Evolutionary conservation across 768 basidiomycete species (phyloP), one percentile per base, ranked within the genome.

Genomic region (Mrakia blollopis): DNA sequence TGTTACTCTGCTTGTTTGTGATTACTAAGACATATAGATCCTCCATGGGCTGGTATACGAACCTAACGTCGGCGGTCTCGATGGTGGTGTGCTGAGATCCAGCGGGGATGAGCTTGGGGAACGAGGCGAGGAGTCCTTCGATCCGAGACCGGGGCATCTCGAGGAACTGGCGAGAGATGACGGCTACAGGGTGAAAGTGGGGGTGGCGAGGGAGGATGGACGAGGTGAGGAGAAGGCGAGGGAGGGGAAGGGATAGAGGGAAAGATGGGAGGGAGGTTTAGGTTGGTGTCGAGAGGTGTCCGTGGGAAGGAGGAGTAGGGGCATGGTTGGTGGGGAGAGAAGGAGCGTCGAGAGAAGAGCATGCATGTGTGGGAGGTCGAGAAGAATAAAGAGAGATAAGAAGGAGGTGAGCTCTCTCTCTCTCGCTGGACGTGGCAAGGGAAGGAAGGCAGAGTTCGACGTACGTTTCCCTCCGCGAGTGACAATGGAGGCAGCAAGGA

Each of bases 1-100:
- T 98, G 82, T 99, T 99, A n/a, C 92, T 94, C 11, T 93, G 92
- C 84, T 97, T 98, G 86, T 98, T 98, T 74, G 96, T 98, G 85
- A 98, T 95, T 79, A 98, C 88, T 80, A 98, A 87, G 78, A 98
- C 96, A 85, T 98, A 98, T 35, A 98, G 89, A 83, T 98, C 94
- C 84, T 97, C 94, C 65, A 98, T 88, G 0, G 94, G 94, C 81
- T 97, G 94, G 84, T 96, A 98, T 79, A 98, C 94, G 82, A 94
- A 98, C 80, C 94, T 91, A 71, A 96, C 94, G 84, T 99, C 94
- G 54, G 91, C 85, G 0, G 93, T 97, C 86, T 93, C 95, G 80
- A 96, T 91, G n/a, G 93, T 92, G 5, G 95, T 97, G 83, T 98
- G 94, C 84, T 97, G 94, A 35, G 91, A 93, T 81, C 92, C 93